Evolutionary conservation across 2,329 filamentous ascomycete genomes (phyloP).

Genomic region (Coccinonectria pachysandricola): DNA sequence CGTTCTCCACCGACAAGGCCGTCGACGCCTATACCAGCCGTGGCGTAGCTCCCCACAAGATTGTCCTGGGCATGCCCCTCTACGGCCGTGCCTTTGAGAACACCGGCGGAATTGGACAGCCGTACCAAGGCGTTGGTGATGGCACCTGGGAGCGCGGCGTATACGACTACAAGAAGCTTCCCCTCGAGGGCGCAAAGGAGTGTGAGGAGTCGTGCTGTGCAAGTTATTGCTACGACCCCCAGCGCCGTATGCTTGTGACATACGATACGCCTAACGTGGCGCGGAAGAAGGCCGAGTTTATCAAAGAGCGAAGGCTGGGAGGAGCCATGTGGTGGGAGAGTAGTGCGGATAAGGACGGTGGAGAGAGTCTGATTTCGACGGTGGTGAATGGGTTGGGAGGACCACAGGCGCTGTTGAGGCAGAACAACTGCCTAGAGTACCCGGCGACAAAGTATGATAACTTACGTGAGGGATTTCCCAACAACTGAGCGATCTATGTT

Average conservation of each 20-base stretch:
- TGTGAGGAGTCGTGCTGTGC: conserved; percentile 56
- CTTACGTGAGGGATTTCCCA: conserved; percentile 45
- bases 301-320: conserved; percentile 57
- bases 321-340: conserved; percentile 99
- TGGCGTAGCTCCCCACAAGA: conserved; percentile 58
- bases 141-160: conserved; percentile 80
- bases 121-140: conserved; percentile 62
- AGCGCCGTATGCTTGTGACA: conserved; percentile 56
- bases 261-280: conserved; percentile 68
- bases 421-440: conserved; percentile 51
- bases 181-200: conserved; percentile 56
- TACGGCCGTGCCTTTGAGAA: conserved; percentile 79
- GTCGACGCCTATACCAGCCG: conserved; percentile 58
- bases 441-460: conserved; percentile 64
- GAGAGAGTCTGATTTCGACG: conserved; percentile 57
- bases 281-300: conserved; percentile 59
- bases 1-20: conserved; percentile 65
- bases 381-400: conserved; percentile 53
- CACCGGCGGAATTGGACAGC: conserved; percentile 62
- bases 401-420: conserved; percentile 35
- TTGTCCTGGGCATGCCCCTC: conserved; percentile 84
- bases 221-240: conserved; percentile 65
- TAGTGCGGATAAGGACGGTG: conserved; percentile 60
- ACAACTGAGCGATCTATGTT: no score
- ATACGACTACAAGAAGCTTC: conserved; percentile 82